These are phyloP conservation scores for Rhododendron simsii DNA, from an alignment of 148 eudicot species.

Conservation along the genomic window DNA sequence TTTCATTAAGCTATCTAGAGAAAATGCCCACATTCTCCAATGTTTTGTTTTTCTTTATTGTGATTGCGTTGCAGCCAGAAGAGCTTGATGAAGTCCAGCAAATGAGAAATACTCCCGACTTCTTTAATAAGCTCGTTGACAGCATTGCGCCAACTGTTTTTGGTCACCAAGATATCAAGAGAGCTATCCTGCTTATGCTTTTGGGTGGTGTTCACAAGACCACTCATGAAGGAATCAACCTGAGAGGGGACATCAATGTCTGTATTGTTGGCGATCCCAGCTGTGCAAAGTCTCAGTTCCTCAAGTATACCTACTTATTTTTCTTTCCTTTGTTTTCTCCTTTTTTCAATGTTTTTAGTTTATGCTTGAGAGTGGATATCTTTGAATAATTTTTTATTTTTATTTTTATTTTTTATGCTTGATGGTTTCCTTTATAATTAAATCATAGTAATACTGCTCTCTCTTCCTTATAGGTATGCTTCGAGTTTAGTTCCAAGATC, in stretches of 20 bases:
- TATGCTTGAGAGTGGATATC: background rate
- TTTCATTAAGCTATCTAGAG: background rate
- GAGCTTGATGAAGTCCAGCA: slow-evolving; percentile 68
- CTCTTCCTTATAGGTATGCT: slow-evolving; percentile 55
- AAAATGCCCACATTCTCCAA: background rate
- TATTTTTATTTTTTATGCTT: background rate
- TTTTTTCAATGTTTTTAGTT: background rate
- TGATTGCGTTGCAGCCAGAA: slow-evolving; percentile 49
- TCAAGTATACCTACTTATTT: slow-evolving; percentile 52
- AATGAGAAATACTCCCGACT: slow-evolving; percentile 93
- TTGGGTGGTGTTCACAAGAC: slow-evolving; percentile 93
- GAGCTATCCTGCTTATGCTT: slow-evolving; percentile 95
- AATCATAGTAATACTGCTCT: background rate
- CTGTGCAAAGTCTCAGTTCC: slow-evolving; percentile 98
- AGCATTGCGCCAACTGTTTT: slow-evolving; percentile 91
- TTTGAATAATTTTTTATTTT: background rate
- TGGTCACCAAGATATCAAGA: slow-evolving; percentile 96
- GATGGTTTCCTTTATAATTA: background rate
- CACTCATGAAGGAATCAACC: slow-evolving; percentile 92
- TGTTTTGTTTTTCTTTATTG: background rate
- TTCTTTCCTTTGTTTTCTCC: background rate
- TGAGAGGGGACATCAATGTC: slow-evolving; percentile 96
- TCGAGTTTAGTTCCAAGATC: slow-evolving; percentile 86
- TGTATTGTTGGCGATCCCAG: slow-evolving; percentile 99
- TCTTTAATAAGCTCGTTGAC: slow-evolving; percentile 94